These are phyloP conservation scores for Boletus bicolor DNA, from an alignment of 768 basidiomycete genomes.

Conservation along the genomic window DNA sequence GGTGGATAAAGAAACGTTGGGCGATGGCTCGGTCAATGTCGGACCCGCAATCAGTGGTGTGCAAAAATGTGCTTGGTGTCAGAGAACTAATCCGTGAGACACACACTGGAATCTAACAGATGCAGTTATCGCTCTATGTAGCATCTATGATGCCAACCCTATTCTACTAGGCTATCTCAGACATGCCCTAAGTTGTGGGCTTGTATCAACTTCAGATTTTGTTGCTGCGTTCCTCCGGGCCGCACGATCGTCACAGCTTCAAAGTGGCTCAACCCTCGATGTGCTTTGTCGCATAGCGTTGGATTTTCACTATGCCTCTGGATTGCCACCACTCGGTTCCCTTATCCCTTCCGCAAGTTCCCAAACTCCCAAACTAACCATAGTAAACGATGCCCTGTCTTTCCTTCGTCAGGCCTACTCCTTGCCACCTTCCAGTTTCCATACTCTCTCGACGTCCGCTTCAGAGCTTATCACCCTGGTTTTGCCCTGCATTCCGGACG, in stretches of 20 bases:
- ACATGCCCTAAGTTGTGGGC: conserved; percentile 51
- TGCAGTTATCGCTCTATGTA: conserved; percentile 64
- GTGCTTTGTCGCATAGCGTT: conserved; percentile 65
- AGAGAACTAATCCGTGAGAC: conserved; percentile 1
- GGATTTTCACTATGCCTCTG: conserved; percentile 60
- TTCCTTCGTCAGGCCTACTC: conserved; percentile 57
- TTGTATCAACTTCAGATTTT: conserved; percentile 58
- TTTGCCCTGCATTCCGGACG: conserved; percentile 56
- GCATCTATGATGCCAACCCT: conserved; percentile 67
- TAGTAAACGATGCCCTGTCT: conserved; percentile 57
- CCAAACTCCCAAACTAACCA: conserved; percentile 46
- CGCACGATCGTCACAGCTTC: conserved; percentile 60
- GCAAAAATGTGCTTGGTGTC: neutral
- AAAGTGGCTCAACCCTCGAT: conserved; percentile 63
- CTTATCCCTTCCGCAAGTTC: conserved; percentile 51
- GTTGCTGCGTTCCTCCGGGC: conserved; percentile 66
- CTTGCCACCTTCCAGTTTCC: conserved; percentile 48
- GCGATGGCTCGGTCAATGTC: conserved; percentile 37
- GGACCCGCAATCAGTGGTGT: conserved; percentile 61
- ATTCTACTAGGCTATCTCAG: conserved; percentile 65
- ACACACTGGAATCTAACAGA: conserved; percentile 39
- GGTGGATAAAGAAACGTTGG: conserved; percentile 46
- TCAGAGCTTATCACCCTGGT: conserved; percentile 64
- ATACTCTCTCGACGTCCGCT: conserved; percentile 55
- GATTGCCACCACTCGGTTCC: conserved; percentile 51